Conservation (phyloP, 208 protist species). For the Trypanosoma rangeli region DNA sequence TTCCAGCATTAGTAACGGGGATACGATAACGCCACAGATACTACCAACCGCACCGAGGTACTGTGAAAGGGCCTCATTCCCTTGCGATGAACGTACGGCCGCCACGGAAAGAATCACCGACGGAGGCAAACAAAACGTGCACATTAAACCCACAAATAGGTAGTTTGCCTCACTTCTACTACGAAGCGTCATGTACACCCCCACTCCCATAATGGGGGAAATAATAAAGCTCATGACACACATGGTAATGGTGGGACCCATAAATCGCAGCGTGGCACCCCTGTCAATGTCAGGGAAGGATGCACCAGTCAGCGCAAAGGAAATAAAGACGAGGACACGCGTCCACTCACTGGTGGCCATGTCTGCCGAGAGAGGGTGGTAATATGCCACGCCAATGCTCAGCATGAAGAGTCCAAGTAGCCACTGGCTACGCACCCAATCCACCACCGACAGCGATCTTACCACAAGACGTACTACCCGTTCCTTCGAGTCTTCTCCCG, state of each 20-base stretch:
- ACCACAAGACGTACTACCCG: constrained; percentile 22
- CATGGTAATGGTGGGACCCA: constrained; percentile 9
- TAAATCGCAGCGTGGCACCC: constrained; percentile 6
- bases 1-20: constrained; percentile 22
- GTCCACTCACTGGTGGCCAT: constrained; percentile 11
- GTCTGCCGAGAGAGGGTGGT: constrained; percentile 12
- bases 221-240: constrained; percentile 18
- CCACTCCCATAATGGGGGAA: constrained; percentile 18
- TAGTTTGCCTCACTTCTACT: constrained; percentile 7
- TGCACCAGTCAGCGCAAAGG: constrained; percentile 24
- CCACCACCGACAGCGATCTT: constrained; percentile 23
- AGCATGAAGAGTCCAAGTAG: constrained; percentile 28
- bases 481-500: constrained; percentile 5
- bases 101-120: constrained; percentile 24
- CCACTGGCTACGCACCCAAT: constrained; percentile 31
- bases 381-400: constrained; percentile 27
- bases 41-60: constrained; percentile 21
- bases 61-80: constrained; percentile 27
- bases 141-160: constrained; percentile 29
- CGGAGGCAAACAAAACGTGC: constrained; percentile 27
- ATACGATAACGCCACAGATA: constrained; percentile 25
- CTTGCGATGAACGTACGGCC: constrained; percentile 20
- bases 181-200: constrained; percentile 10
- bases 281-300: constrained; percentile 25
- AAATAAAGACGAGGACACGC: constrained; percentile 21